Percentiles rank a stretch among this genome's conserved stretches.
Conservation (phyloP, 2,329 filamentous ascomycete species). For the Exophiala dermatitidis region DNA sequence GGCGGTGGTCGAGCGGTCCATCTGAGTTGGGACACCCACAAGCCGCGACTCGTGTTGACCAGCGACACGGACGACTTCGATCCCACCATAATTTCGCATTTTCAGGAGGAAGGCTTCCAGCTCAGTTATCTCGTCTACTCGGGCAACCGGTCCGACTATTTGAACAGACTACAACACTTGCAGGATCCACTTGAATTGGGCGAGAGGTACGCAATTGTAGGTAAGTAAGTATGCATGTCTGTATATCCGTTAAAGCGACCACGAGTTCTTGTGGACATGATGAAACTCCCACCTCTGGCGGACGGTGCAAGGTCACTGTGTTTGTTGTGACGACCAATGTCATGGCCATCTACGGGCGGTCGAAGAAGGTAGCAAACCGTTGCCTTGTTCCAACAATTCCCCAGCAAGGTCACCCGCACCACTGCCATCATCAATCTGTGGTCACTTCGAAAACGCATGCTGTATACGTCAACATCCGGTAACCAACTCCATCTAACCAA, state of each 20-base stretch:
- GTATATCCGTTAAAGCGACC: no score
- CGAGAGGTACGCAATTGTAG: conserved; percentile 58
- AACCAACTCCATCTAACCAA: not conserved
- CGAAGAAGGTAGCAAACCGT: no score
- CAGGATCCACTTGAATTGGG: conserved; percentile 49
- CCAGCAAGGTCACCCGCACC: no score
- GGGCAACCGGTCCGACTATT: conserved; percentile 45
- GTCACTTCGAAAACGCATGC: not conserved
- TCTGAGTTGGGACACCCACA: conserved; percentile 18
- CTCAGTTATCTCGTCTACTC: conserved; percentile 52
- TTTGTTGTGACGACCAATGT: no score
- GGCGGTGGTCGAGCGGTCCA: conserved; percentile 7
- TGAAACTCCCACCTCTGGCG: not conserved
- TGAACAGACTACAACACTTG: conserved; percentile 44
- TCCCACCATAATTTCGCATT: conserved; percentile 46
- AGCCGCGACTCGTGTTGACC: conserved; percentile 23
- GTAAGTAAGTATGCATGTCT: conserved; percentile 34
- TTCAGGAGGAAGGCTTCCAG: conserved; percentile 55
- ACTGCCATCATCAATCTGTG: not conserved
- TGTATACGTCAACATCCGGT: not conserved
- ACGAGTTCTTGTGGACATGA: not conserved
- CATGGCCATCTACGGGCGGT: no score
- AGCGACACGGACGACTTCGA: conserved; percentile 43
- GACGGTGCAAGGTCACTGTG: no score
- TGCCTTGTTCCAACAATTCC: no score